A percentile compares a stretch with the other conserved stretches of the same genome.
These are phyloP conservation scores for Asterophora parasitica DNA, from an alignment of 768 basidiomycete genomes.

Conservation along the genomic window DNA sequence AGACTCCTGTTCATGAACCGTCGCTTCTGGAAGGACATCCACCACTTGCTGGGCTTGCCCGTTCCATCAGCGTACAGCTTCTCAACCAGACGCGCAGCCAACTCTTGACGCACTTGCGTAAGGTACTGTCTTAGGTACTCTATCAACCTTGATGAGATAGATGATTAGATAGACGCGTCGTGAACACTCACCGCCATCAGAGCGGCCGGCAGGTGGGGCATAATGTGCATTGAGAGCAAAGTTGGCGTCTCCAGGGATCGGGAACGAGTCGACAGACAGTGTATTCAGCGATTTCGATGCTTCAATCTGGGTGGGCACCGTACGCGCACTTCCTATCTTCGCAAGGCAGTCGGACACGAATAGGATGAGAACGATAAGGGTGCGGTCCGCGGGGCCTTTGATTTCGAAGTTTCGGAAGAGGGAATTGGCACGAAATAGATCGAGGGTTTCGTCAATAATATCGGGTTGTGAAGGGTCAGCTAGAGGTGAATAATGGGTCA, in stretches of 20 bases:
- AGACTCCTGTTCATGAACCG: slow-evolving; percentile 92
- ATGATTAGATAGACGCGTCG: background rate
- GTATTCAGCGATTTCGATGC: slow-evolving; percentile 88
- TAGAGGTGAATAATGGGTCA: slow-evolving; percentile 26
- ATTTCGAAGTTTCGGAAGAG: slow-evolving; percentile 99
- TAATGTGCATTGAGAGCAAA: slow-evolving; percentile 94
- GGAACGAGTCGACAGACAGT: slow-evolving; percentile 87
- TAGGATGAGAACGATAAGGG: slow-evolving; percentile 95
- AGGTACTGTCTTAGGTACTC: slow-evolving; percentile 91
- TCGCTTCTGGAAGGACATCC: slow-evolving; percentile 99
- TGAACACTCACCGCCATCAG: slow-evolving; percentile 65
- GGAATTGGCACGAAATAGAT: slow-evolving; percentile 97
- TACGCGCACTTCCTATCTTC: slow-evolving; percentile 73
- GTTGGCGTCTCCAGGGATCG: slow-evolving; percentile 93
- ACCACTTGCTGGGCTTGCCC: slow-evolving; percentile 98
- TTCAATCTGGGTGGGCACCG: slow-evolving; percentile 71
- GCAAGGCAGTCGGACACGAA: slow-evolving; percentile 96
- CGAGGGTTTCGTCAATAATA: slow-evolving; percentile 93
- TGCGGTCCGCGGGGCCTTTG: slow-evolving; percentile 94
- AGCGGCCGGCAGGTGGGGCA: slow-evolving; percentile 66
- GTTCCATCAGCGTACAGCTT: slow-evolving; percentile 89
- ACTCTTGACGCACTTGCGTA: slow-evolving; percentile 88
- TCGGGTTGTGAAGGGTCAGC: slow-evolving; percentile 79
- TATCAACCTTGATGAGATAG: slow-evolving; percentile 25
- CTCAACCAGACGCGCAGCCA: slow-evolving; percentile 82